phyloP scores from a whole-genome alignment of 495 filamentous ascomycete genomes.

The Beverwykella pulmonaria region DNA sequence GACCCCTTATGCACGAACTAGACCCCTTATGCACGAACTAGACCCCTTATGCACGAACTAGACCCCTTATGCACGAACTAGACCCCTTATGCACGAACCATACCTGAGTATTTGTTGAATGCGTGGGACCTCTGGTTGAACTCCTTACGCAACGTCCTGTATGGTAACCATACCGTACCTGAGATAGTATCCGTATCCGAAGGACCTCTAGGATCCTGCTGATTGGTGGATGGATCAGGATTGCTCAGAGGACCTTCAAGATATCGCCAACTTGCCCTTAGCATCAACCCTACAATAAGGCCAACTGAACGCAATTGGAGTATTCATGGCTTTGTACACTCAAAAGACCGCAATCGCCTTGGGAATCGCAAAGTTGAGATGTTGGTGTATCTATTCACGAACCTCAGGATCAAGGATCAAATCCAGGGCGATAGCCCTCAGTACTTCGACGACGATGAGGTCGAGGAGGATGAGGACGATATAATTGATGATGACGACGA shows the following conservation, averaged over 20 bases:
- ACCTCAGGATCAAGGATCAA: background rate
- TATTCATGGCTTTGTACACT: background rate
- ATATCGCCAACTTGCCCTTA: background rate
- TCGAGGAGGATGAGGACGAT: background rate
- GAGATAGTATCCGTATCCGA: too few species aligned
- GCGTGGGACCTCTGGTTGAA: too few species aligned
- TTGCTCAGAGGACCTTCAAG: background rate
- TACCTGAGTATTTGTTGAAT: too few species aligned
- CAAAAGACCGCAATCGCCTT: background rate
- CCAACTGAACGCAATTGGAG: background rate
- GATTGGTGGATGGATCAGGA: background rate
- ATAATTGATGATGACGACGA: background rate
- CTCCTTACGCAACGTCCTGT: too few species aligned
- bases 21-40: too few species aligned
- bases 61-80: too few species aligned
- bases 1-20: too few species aligned
- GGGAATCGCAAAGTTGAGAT: background rate
- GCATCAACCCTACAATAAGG: too few species aligned
- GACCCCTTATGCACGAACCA: too few species aligned
- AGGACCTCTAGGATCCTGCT: background rate
- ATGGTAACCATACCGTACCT: too few species aligned
- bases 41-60: too few species aligned
- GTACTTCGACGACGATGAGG: background rate
- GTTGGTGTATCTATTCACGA: background rate
- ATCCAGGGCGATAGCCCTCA: background rate